Percentiles rank a stretch among this genome's conserved stretches.
These are phyloP conservation scores for Arthrobotrys sinensis DNA, from an alignment of 2,329 filamentous ascomycete species.

Conservation along the genomic window DNA sequence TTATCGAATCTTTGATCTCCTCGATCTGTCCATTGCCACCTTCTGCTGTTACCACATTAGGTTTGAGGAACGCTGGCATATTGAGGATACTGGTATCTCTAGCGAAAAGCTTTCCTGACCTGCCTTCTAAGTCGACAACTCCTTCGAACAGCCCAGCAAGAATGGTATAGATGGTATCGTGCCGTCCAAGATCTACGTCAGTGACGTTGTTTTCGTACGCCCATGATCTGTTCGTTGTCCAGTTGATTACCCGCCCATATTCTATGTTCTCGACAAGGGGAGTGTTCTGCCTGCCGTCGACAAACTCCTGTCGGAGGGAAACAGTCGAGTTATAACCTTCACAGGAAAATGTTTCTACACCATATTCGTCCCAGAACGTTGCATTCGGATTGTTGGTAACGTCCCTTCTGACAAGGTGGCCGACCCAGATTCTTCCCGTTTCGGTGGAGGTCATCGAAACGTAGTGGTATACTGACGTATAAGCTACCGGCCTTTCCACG, in stretches of 20 bases:
- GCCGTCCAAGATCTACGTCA: slow-evolving; percentile 19
- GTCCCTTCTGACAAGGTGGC: slow-evolving; percentile 29
- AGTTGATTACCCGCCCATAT: slow-evolving; percentile 26
- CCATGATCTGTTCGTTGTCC: neutral
- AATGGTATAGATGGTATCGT: slow-evolving; percentile 35
- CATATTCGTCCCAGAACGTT: slow-evolving; percentile 24
- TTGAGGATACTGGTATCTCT: slow-evolving; percentile 42
- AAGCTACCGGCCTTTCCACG: neutral
- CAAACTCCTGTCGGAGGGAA: slow-evolving; percentile 23
- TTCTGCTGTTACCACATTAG: slow-evolving; percentile 9
- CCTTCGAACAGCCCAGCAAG: slow-evolving; percentile 31
- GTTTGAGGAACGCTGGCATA: slow-evolving; percentile 48
- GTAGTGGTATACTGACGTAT: slow-evolving; percentile 43
- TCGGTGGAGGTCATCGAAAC: neutral
- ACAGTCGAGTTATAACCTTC: slow-evolving; percentile 37
- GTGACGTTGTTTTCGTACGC: neutral
- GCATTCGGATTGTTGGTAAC: neutral
- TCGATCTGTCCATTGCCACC: slow-evolving; percentile 21
- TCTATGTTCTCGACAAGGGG: slow-evolving; percentile 28
- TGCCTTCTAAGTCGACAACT: slow-evolving; percentile 6
- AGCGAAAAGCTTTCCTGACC: slow-evolving; percentile 17
- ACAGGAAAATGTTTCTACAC: slow-evolving; percentile 51
- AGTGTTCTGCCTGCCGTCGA: slow-evolving; percentile 28
- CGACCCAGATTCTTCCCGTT: slow-evolving; percentile 42
- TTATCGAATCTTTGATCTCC: slow-evolving; percentile 36